Evolutionary conservation across 495 filamentous ascomycete species (phyloP), one percentile per base, ranked within the genome.

Genomic region (Emericellopsis terricola): DNA sequence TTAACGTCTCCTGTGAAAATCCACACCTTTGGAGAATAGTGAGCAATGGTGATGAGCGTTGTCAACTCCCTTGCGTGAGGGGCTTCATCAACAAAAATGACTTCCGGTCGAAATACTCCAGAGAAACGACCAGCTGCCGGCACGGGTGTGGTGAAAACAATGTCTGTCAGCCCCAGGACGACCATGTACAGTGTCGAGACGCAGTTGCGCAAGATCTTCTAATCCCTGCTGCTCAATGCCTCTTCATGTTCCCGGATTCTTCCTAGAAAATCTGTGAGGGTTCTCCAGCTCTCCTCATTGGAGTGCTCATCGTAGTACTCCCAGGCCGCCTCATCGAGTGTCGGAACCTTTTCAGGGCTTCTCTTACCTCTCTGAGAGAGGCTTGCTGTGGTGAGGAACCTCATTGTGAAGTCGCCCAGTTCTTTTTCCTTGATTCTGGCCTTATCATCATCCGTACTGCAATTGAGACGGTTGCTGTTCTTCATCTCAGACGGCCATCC

Each of bases 1-100:
- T 45, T 35, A 13, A 47, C 28, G 26, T 53, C 47, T 9, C 50
- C 50, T 2, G 29, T 38, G 34, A 50, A 47, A 21, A 50, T 36
- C 45, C 43, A 50, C 8, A 38, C 47, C 0, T 35, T 26, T 1
- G 50, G 50, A 3, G 41, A 18, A 13, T 48, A 53, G 18, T 44
- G 37, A 0, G 47, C 41, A n/a, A 53, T 37, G 0, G 47, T 32
- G 1, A 53, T 48, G 13, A 53, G 20, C 1, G 42, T 44, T 4
- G 38, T 44, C 0, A 50, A 37, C 38, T 53, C 50, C 1, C 47
- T 15, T 0, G 47, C 45, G 19, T 50, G 47, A 0, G 41, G 39
- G 0, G 34, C 27, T 19, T 48, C 47, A 24, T 53, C 50, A 6
- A 53, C 40, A 14, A 44, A 41, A 3, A 53, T 33, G 4, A 50